phyloP scores from a whole-genome alignment of 805 yeast species.

The Candida bentonensis region DNA sequence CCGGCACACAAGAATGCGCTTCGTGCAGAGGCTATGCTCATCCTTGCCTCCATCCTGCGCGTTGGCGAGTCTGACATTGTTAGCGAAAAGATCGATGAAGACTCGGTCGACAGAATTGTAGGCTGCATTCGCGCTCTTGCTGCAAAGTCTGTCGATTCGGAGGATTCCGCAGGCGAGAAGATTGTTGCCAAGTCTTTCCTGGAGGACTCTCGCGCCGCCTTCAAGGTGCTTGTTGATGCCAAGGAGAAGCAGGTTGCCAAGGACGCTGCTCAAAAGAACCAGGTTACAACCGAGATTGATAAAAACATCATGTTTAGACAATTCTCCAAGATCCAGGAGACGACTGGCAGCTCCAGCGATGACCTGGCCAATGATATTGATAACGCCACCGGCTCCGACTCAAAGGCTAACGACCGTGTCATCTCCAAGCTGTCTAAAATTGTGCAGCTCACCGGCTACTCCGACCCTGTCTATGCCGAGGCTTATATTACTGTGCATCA shows the following conservation, averaged over 20 bases:
- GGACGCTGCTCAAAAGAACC: slow-evolving; percentile 42
- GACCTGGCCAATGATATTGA: slow-evolving; percentile 43
- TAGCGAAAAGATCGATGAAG: slow-evolving; percentile 78
- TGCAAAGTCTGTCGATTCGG: slow-evolving; percentile 2
- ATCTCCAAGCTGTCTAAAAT: slow-evolving; percentile 63
- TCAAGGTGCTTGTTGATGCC: slow-evolving; percentile 49
- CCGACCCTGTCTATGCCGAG: slow-evolving; percentile 96
- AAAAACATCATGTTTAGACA: slow-evolving; percentile 71
- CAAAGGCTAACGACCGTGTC: slow-evolving; percentile 28
- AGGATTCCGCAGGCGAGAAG: slow-evolving; percentile 38
- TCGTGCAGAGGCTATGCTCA: slow-evolving; percentile 87
- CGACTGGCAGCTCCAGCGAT: slow-evolving; percentile 17
- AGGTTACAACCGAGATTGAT: slow-evolving; percentile 63
- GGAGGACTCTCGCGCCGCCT: slow-evolving; percentile 79
- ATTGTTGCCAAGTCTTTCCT: slow-evolving; percentile 54
- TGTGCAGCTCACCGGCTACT: slow-evolving; percentile 91
- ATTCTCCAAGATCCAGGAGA: slow-evolving; percentile 35
- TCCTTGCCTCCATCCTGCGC: slow-evolving; percentile 81
- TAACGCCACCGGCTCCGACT: slow-evolving; percentile 28
- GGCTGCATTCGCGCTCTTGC: slow-evolving; percentile 72
- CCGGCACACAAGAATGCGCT: slow-evolving; percentile 55
- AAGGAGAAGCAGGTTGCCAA: slow-evolving; percentile 43
- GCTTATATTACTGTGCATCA: slow-evolving; percentile 94
- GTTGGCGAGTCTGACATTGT: slow-evolving; percentile 66
- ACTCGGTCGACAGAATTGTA: slow-evolving; percentile 86